Percentiles rank a stretch among this genome's conserved stretches.
phyloP scores from a whole-genome alignment of 176 grass and related monocot species.

The Eleusine indica region DNA sequence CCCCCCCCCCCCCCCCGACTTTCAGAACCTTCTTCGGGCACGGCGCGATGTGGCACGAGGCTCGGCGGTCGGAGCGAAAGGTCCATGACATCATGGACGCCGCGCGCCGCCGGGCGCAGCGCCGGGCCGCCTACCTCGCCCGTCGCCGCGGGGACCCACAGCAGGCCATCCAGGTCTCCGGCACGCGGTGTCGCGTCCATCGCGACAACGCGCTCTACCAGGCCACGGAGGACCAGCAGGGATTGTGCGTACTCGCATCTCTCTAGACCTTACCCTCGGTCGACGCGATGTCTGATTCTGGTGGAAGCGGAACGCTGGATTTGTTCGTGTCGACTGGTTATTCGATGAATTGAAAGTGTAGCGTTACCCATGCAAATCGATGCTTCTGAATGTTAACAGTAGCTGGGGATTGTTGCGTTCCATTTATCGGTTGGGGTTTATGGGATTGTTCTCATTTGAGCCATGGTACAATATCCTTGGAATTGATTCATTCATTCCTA shows the following conservation, averaged over 20 bases:
- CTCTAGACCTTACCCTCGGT: not conserved
- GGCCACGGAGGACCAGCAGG: constrained; percentile 93
- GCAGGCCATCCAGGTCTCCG: constrained; percentile 81
- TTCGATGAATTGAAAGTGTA: not conserved
- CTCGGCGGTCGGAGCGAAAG: constrained; percentile 86
- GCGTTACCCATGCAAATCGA: not conserved
- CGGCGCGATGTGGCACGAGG: constrained; percentile 93
- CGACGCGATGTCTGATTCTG: not conserved
- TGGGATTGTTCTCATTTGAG: not conserved
- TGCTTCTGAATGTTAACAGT: not conserved
- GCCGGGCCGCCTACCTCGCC: constrained; percentile 77
- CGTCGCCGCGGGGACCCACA: constrained; percentile 88
- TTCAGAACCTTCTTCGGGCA: constrained; percentile 12
- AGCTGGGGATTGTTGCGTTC: not conserved
- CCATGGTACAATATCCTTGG: not conserved
- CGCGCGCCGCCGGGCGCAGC: constrained; percentile 84
- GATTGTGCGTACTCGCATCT: constrained; percentile 62
- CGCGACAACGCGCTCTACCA: constrained; percentile 94
- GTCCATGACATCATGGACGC: constrained; percentile 97
- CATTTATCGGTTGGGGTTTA: not conserved
- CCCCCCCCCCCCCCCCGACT: not conserved
- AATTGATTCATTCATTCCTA: not conserved
- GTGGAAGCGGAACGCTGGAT: not conserved
- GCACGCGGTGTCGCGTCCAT: constrained; percentile 79
- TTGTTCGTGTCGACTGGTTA: not conserved